Base-by-base conservation (phyloP, 495 filamentous ascomycete species). In the Evernia prunastri region DNA sequence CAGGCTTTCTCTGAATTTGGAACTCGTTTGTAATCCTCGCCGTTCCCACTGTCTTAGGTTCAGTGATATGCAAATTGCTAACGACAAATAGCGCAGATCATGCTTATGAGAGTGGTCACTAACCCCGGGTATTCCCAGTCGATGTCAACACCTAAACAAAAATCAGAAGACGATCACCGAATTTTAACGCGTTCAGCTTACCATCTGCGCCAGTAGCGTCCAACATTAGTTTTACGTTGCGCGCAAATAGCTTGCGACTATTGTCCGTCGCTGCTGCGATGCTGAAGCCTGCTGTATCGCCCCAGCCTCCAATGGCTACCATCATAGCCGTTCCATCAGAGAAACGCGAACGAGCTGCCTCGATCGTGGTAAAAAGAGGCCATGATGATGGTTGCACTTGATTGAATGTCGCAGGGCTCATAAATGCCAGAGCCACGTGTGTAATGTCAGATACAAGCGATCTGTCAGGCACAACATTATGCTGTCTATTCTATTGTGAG, bases 51-150 rank as follows among this genome's bases (percentile, higher is more conserved):
- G 60, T 15, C 27, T 31, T 18, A 25, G 25, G 45, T 15, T 61
- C 17, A 61, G 61, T 23, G 40, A 42, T 15, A 29, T 29, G 33
- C 29, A 12, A 8, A 1, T 4, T 54, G 29, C n/a, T 1, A 18
- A 20, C 0, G 11, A 15, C 25, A 31, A 17, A 3, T 1, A 17
- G 11, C 3, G 7, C 6, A 1, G 8, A 33, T 12, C 27, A 27
- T 20, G n/a, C n/a, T 5, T 5, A 47, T 1, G 2, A 8, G 13
- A 29, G 25, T 18, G 8, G 11, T 12, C 13, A 68, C 74, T 67
- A 70, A 82, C 81, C 78, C 88, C 2, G 89, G 88, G 70, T 90
- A 92, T 67, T 92, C 88, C 88, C 89, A 92, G 70, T 92, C 88
- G 60, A 91, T 84, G 64, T 92, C 89, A 72, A 84, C 74, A n/a